Percentiles rank a stretch among this genome's conserved stretches.
These are phyloP conservation scores for Colletotrichum australisinense DNA, from an alignment of 2,329 filamentous ascomycete genomes.

Conservation along the genomic window DNA sequence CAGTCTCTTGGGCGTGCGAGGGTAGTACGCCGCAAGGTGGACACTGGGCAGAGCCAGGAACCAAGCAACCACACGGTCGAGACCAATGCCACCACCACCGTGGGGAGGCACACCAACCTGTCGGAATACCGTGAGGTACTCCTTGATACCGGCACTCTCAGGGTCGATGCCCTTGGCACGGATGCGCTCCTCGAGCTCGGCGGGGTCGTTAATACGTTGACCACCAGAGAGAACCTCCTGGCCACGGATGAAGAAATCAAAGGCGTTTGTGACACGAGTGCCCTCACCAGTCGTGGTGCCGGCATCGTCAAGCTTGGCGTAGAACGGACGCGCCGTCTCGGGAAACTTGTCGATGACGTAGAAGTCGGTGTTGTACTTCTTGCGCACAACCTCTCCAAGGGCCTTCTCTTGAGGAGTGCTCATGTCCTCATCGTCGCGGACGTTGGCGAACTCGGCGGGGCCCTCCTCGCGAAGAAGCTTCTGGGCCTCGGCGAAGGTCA, in stretches of 20 bases:
- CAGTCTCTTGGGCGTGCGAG: conserved; percentile 70
- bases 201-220: conserved; percentile 52
- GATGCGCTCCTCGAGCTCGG: conserved; percentile 82
- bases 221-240: conserved; percentile 89
- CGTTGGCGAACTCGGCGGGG: conserved; percentile 72
- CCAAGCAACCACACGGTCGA: conserved; percentile 85
- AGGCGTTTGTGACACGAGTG: conserved; percentile 70
- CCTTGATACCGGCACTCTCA: conserved; percentile 78
- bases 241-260: conserved; percentile 90
- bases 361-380: conserved; percentile 95
- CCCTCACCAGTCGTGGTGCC: conserved; percentile 55
- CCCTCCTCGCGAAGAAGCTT: conserved; percentile 82
- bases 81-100: conserved; percentile 87
- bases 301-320: conserved; percentile 81
- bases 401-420: conserved; percentile 86
- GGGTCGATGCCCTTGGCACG: conserved; percentile 85
- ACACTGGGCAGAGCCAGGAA: conserved; percentile 70
- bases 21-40: conserved; percentile 68
- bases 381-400: conserved; percentile 85
- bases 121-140: conserved; percentile 86
- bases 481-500: conserved; percentile 84
- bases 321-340: conserved; percentile 87
- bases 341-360: conserved; percentile 98
- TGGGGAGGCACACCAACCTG: conserved; percentile 90
- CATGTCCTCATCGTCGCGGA: conserved; percentile 83